Conservation (phyloP, 257 asterid species). For the Solanum appendiculatum region DNA sequence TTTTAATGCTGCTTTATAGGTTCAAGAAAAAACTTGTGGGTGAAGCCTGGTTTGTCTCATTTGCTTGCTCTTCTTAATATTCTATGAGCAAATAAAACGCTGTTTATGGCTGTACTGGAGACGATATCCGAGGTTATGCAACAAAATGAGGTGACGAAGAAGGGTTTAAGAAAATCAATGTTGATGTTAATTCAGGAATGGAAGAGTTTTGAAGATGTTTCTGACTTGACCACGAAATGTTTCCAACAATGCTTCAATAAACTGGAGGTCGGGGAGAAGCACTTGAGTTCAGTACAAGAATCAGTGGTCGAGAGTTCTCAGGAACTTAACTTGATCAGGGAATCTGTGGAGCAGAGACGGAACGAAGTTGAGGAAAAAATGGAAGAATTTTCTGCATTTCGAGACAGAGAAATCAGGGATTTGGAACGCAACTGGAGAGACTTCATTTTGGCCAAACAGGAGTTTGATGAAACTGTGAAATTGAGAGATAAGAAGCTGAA, state of each 20-base stretch:
- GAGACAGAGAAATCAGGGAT: background rate
- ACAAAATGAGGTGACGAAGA: background rate
- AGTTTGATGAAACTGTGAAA: background rate
- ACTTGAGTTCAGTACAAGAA: constrained; percentile 5
- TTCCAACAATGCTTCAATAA: background rate
- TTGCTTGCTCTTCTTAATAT: no score
- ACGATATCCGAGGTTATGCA: background rate
- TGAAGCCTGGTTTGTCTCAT: no score
- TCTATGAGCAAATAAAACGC: background rate
- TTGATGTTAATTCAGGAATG: background rate
- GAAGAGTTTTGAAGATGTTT: background rate
- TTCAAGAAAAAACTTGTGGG: no score
- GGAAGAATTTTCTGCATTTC: background rate
- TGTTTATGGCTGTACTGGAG: background rate
- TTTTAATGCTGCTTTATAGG: no score
- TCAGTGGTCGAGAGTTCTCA: background rate
- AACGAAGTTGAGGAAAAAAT: background rate
- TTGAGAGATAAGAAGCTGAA: background rate
- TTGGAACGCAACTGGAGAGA: background rate
- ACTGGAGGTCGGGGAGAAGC: background rate
- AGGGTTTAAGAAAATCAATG: background rate
- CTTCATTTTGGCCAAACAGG: background rate
- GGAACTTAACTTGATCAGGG: background rate
- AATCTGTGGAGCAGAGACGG: background rate
- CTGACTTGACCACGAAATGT: background rate